Percentiles rank a stretch among this genome's conserved stretches.
Conservation (phyloP, 129 eudicot species). For the Flaveria trinervia region DNA sequence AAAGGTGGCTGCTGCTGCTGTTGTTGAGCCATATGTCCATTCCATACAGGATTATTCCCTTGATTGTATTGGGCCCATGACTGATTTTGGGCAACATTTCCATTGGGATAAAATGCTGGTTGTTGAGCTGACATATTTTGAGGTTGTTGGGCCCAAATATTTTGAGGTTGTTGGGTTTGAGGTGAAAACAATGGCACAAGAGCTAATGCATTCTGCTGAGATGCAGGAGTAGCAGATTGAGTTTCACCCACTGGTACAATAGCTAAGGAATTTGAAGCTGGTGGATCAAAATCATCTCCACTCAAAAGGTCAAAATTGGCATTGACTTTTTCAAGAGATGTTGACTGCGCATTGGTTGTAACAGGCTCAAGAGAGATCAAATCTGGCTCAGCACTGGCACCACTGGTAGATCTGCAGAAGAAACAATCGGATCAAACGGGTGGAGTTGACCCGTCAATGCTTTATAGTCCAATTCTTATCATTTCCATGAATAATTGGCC, state of each 20-base stretch:
- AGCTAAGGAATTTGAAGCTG: conserved; percentile 57
- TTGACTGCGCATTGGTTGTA: conserved; percentile 45
- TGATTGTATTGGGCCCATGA: conserved; percentile 38
- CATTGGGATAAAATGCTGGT: conserved; percentile 49
- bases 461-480: neutral
- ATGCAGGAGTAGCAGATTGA: conserved; percentile 58
- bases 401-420: conserved; percentile 51
- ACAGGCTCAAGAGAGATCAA: conserved; percentile 57
- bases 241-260: conserved; percentile 70
- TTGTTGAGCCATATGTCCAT: conserved; percentile 49
- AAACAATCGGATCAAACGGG: neutral
- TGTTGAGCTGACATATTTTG: conserved; percentile 48
- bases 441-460: neutral
- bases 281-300: conserved; percentile 73
- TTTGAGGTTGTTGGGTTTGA: conserved; percentile 52
- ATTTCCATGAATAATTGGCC: neutral
- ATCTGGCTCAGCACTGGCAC: conserved; percentile 39
- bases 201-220: conserved; percentile 73
- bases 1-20: conserved; percentile 53
- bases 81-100: conserved; percentile 44
- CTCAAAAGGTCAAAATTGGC: conserved; percentile 78
- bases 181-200: conserved; percentile 68
- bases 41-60: conserved; percentile 44
- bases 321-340: conserved; percentile 32
- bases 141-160: conserved; percentile 29